Base-by-base conservation (phyloP, 345 rosid genomes). In the Salix exigua region DNA sequence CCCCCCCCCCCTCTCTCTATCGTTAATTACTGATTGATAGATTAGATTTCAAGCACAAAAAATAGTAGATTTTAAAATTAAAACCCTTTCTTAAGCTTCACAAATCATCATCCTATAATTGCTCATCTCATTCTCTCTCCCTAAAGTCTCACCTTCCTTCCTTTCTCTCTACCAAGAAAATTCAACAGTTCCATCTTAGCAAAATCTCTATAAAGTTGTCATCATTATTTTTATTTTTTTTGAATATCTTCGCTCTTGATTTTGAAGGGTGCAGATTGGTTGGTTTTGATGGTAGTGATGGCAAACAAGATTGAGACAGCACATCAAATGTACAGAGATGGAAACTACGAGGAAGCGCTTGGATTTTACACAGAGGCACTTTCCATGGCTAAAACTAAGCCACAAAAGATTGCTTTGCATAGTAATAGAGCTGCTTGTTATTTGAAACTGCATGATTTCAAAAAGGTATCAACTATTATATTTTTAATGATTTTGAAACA, bases 341-440 rank as follows among this genome's bases (percentile, higher is more conserved):
- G 94, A 5, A 74, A 84, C 51, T 90, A 87, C 83, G 80, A 77
- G 65, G 96, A 85, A 51, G 98, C 98, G 1, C 87, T 92, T 40
- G 87, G 82, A 46, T 90, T 81, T 73, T 94, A 92, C 83, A 89
- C 96, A 17, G 91, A 89, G 75, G 96, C 97, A 44, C 97, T 91
- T 72, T 78, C 87, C 30, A 68, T 88, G 71, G 97, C 97, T 66
- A 92, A 87, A 78, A 77, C 91, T 19, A 91, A 85, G 33, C 86
- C 89, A 14, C 97, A 91, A 81, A 91, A 84, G 91, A 95, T 95
- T 86, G 90, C 97, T 72, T 80, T 95, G 74, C 97, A 95, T 77
- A 95, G 99, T 80, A 95, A 95, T 77, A 84, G 97, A 60, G 99
- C 99, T 69, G 97, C 97, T 82, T 95, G 99, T 80, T 95, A 75